Conservation (phyloP, 1,284 basidiomycete species). For the Porodaedalea pini region DNA sequence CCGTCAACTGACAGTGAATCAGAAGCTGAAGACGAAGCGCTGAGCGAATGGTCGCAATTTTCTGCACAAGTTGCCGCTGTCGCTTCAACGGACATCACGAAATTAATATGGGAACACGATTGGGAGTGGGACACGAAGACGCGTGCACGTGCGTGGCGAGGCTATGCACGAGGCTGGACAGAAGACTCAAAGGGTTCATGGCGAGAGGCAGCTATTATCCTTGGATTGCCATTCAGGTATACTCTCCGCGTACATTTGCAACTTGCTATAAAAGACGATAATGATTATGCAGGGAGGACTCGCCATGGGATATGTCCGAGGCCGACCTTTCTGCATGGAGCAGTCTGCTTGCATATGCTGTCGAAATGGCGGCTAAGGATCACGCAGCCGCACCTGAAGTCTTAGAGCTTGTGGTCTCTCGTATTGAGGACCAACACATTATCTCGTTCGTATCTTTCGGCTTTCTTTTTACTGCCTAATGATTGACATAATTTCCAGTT, state of each 20-base stretch:
- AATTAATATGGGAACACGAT: constrained; percentile 21
- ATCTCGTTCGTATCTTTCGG: constrained; percentile 29
- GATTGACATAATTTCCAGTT: constrained; percentile 9
- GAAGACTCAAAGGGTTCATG: constrained; percentile 39
- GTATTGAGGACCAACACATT: constrained; percentile 42
- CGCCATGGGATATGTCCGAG: constrained; percentile 50
- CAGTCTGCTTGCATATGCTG: constrained; percentile 45
- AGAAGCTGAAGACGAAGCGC: constrained; percentile 27
- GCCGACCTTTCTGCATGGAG: constrained; percentile 60
- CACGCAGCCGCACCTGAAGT: constrained; percentile 50
- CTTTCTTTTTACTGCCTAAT: background rate
- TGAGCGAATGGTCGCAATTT: constrained; percentile 54
- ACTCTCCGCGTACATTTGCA: constrained; percentile 26
- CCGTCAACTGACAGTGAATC: constrained; percentile 36
- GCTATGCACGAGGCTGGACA: constrained; percentile 50
- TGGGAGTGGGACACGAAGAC: constrained; percentile 39
- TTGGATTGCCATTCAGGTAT: constrained; percentile 61
- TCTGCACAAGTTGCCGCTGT: constrained; percentile 48
- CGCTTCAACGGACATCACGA: constrained; percentile 16
- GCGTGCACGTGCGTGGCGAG: constrained; percentile 44
- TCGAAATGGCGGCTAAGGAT: constrained; percentile 54
- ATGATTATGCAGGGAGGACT: constrained; percentile 36
- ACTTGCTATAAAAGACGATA: background rate
- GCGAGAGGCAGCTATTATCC: constrained; percentile 52
- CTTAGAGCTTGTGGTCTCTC: constrained; percentile 50